Evolutionary conservation across 176 grass and related monocot species (phyloP).

Genomic region (Zea mays): Zm-B73-REFERENCE-NAM-5.0 NC_050100.1:27871501-27872000

Average conservation of each 20-base stretch:
- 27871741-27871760: not conserved
- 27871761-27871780: not conserved
- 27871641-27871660: not conserved
- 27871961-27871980: not conserved
- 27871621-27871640: not conserved
- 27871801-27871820: not conserved
- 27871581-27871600: slow-evolving; percentile 9
- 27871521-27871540: slow-evolving; percentile 18
- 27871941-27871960: not conserved
- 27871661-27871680: not conserved
- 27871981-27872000: not conserved
- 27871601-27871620: slow-evolving; percentile 28
- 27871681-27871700: not conserved
- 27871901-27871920: slow-evolving; percentile 8
- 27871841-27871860: not conserved
- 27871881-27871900: not conserved
- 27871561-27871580: not conserved
- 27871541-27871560: slow-evolving; percentile 11
- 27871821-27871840: not conserved
- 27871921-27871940: not conserved
- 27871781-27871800: not conserved
- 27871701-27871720: not conserved
- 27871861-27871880: not conserved
- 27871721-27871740: not conserved
- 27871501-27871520: slow-evolving; percentile 48